These are phyloP conservation scores for Trichoderma guizhouense DNA, from an alignment of 2,329 filamentous ascomycete genomes.

Conservation along the genomic window DNA sequence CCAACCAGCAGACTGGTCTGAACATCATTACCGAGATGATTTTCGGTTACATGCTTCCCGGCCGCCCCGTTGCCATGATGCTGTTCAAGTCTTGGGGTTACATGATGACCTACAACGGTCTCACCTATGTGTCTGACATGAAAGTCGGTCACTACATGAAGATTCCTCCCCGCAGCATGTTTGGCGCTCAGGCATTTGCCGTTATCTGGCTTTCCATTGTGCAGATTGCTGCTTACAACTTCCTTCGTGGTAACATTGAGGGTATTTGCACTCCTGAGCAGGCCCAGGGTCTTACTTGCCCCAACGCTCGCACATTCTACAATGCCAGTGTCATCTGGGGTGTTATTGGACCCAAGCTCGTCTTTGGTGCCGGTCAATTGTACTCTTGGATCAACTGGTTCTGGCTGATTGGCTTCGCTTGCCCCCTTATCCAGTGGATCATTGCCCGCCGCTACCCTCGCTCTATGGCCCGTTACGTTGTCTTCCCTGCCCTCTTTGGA, in stretches of 20 bases:
- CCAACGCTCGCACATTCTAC: slow-evolving; percentile 57
- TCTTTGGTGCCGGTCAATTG: slow-evolving; percentile 36
- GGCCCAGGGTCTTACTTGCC: slow-evolving; percentile 52
- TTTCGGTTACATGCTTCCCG: slow-evolving; percentile 47
- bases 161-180: slow-evolving; percentile 49
- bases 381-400: slow-evolving; percentile 53
- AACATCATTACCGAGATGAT: slow-evolving; percentile 50
- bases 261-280: slow-evolving; percentile 50
- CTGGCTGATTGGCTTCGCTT: slow-evolving; percentile 50
- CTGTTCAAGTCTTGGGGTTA: slow-evolving; percentile 48
- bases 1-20: slow-evolving; percentile 46
- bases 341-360: slow-evolving; percentile 45
- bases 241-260: slow-evolving; percentile 45
- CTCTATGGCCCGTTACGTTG: slow-evolving; percentile 46
- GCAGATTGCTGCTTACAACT: slow-evolving; percentile 39
- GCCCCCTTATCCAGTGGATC: slow-evolving; percentile 49
- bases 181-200: slow-evolving; percentile 43
- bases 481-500: slow-evolving; percentile 52
- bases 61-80: slow-evolving; percentile 48
- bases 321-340: slow-evolving; percentile 61
- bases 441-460: slow-evolving; percentile 46
- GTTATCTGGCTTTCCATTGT: slow-evolving; percentile 40
- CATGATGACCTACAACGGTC: slow-evolving; percentile 45
- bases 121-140: slow-evolving; percentile 47
- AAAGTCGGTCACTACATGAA: slow-evolving; percentile 55